These are phyloP conservation scores for Nectriaceae sp. DNA, from an alignment of 2,329 filamentous ascomycete genomes.

Conservation along the genomic window DNA sequence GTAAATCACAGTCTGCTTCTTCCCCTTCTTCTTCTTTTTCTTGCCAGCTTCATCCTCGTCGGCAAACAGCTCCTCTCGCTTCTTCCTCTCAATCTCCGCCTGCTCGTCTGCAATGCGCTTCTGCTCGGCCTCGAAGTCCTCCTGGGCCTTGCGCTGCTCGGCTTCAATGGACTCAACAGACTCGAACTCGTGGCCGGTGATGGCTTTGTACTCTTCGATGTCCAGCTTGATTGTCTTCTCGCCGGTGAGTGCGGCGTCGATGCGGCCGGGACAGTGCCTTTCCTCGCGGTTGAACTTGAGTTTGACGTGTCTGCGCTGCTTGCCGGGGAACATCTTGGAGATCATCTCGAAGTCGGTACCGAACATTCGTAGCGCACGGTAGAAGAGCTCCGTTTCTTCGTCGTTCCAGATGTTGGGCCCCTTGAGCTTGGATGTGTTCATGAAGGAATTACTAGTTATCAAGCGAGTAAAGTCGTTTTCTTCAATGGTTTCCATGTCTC, in stretches of 20 bases:
- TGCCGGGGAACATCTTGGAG: conserved; percentile 70
- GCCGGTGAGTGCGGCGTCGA: conserved; percentile 65
- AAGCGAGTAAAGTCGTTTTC: conserved; percentile 77
- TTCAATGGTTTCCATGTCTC: conserved; percentile 64
- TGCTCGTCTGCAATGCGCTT: conserved; percentile 47
- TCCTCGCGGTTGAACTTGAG: conserved; percentile 84
- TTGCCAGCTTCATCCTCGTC: conserved; percentile 35
- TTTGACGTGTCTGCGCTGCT: conserved; percentile 74
- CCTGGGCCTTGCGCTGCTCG: conserved; percentile 51
- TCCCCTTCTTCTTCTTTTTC: conserved; percentile 39
- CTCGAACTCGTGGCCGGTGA: conserved; percentile 55
- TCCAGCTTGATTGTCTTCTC: conserved; percentile 60
- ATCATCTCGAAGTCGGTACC: conserved; percentile 86
- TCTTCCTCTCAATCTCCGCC: conserved; percentile 49
- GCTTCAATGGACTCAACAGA: conserved; percentile 57
- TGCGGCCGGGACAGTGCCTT: conserved; percentile 60
- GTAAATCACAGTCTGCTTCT: conserved; percentile 36
- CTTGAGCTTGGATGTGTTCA: conserved; percentile 60
- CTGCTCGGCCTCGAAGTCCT: conserved; percentile 47
- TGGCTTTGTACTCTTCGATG: conserved; percentile 61
- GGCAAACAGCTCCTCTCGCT: conserved; percentile 51
- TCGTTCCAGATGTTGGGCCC: conserved; percentile 69
- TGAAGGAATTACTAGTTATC: conserved; percentile 69
- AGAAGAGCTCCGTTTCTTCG: conserved; percentile 75
- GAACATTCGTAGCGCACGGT: conserved; percentile 72